phyloP scores from a whole-genome alignment of 2,329 filamentous ascomycete genomes.

The Chrysoporthe deuterocubensis region DNA sequence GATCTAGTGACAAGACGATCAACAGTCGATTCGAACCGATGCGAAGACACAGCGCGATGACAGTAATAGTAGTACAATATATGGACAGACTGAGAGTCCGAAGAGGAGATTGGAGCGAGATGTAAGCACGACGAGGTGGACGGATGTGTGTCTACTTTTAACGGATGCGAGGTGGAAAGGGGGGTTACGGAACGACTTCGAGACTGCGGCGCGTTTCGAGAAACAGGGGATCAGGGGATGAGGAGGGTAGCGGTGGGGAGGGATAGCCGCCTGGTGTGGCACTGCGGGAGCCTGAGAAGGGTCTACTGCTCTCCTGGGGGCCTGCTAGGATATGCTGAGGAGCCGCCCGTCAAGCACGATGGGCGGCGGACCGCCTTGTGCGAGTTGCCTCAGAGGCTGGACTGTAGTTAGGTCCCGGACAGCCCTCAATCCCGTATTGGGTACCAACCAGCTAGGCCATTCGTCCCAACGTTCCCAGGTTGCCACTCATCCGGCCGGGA shows the following conservation, averaged over 20 bases:
- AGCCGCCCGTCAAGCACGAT: slow-evolving; percentile 20
- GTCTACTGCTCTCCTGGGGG: slow-evolving; percentile 11
- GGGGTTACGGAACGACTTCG: slow-evolving; percentile 13
- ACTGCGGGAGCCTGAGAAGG: slow-evolving; percentile 7
- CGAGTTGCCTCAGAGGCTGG: neutral
- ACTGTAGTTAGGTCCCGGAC: neutral
- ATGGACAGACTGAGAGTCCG: neutral
- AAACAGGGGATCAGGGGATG: slow-evolving; percentile 13
- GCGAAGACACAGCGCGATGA: neutral
- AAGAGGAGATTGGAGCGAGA: neutral
- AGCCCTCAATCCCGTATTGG: neutral
- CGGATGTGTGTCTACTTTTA: neutral
- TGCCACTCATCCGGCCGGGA: neutral
- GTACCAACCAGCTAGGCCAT: neutral
- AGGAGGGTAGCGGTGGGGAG: slow-evolving; percentile 24
- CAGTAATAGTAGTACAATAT: neutral
- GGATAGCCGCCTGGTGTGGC: slow-evolving; percentile 20
- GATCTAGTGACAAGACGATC: slow-evolving; percentile 16
- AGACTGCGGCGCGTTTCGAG: slow-evolving; percentile 28
- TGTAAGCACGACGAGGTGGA: neutral
- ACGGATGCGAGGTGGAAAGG: slow-evolving; percentile 16
- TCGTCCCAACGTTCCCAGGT: neutral
- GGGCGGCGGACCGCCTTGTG: slow-evolving; percentile 12
- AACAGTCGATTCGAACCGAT: slow-evolving; percentile 1
- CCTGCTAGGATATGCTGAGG: slow-evolving; percentile 17